Conservation (phyloP, 352 stramenopile species). For the Phytophthora macrochlamydospora region DNA sequence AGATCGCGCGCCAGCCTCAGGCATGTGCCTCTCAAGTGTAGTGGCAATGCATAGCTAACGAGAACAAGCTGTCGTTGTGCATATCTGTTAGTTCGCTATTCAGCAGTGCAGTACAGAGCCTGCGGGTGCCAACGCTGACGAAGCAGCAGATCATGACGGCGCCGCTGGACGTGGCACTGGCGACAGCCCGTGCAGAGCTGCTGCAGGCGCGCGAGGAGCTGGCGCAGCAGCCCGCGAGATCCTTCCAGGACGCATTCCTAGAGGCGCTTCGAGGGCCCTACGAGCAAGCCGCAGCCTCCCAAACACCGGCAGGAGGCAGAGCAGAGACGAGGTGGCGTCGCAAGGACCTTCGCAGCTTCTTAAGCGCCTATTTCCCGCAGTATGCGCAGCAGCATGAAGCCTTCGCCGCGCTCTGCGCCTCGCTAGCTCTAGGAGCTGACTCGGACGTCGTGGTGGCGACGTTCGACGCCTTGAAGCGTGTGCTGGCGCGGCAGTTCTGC, state of each 20-base stretch:
- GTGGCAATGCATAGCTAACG: too few relatives aligned
- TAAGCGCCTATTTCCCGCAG: constrained; percentile 39
- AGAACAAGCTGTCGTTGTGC: too few relatives aligned
- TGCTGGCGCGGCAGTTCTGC: constrained; percentile 40
- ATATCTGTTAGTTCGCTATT: constrained; percentile 12
- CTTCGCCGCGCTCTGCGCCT: constrained; percentile 36
- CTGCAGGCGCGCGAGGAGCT: constrained; percentile 29
- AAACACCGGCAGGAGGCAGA: constrained; percentile 4
- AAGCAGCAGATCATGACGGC: not conserved
- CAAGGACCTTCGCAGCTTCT: constrained; percentile 34
- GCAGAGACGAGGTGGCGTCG: constrained; percentile 27
- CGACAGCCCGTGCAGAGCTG: constrained; percentile 23
- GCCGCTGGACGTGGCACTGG: constrained; percentile 25
- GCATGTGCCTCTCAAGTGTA: too few relatives aligned
- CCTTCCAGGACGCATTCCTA: constrained; percentile 53
- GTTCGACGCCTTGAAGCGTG: constrained; percentile 47
- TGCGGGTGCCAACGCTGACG: too few relatives aligned
- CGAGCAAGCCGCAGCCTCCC: constrained; percentile 15
- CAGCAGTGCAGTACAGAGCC: too few relatives aligned
- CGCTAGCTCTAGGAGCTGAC: constrained; percentile 7
- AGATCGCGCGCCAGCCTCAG: too few relatives aligned
- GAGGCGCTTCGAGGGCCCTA: constrained; percentile 34
- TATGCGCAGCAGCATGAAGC: constrained; percentile 28
- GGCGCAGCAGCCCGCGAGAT: constrained; percentile 7
- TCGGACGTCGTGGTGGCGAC: constrained; percentile 16